A percentile compares a stretch with the other conserved stretches of the same genome.
Evolutionary conservation across 2,329 filamentous ascomycete species (phyloP).

Genomic region (Pseudonectria buxi): DNA sequence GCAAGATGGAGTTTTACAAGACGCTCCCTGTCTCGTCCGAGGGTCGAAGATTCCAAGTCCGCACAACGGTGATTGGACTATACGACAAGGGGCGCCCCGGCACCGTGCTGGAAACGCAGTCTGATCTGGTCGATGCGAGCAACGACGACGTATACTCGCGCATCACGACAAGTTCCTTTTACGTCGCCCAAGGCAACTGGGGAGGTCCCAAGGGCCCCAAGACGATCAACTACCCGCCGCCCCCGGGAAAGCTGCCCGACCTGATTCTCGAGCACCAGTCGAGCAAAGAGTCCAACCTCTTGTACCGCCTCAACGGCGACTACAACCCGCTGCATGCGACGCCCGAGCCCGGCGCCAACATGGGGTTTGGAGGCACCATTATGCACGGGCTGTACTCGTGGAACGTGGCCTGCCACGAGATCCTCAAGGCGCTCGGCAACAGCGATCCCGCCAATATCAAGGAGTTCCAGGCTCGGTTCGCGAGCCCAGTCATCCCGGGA

Average conservation of each 20-base stretch:
- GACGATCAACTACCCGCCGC: constrained; percentile 70
- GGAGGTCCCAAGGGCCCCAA: constrained; percentile 85
- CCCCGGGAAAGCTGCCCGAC: constrained; percentile 67
- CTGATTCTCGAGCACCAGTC: constrained; percentile 64
- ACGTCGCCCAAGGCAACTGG: constrained; percentile 74
- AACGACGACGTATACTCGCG: constrained; percentile 65
- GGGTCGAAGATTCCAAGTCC: constrained; percentile 67
- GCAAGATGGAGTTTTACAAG: constrained; percentile 70
- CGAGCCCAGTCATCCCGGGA: constrained; percentile 74
- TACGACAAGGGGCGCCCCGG: constrained; percentile 86
- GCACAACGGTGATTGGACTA: constrained; percentile 72
- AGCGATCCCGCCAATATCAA: constrained; percentile 75
- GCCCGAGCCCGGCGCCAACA: constrained; percentile 75
- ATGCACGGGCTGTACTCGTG: constrained; percentile 86
- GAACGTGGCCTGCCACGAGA: constrained; percentile 69
- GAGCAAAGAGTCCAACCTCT: constrained; percentile 61
- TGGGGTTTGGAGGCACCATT: constrained; percentile 86
- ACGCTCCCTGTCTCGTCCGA: constrained; percentile 65
- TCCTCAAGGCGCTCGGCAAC: constrained; percentile 66
- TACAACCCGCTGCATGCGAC: constrained; percentile 91
- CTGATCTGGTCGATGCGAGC: constrained; percentile 63
- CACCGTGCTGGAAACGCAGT: constrained; percentile 74
- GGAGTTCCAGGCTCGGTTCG: constrained; percentile 86
- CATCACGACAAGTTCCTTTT: constrained; percentile 66
- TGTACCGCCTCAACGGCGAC: constrained; percentile 85